phyloP scores from a whole-genome alignment of 192 early-diverging fungal species.

The Diversispora eburnea region DNA sequence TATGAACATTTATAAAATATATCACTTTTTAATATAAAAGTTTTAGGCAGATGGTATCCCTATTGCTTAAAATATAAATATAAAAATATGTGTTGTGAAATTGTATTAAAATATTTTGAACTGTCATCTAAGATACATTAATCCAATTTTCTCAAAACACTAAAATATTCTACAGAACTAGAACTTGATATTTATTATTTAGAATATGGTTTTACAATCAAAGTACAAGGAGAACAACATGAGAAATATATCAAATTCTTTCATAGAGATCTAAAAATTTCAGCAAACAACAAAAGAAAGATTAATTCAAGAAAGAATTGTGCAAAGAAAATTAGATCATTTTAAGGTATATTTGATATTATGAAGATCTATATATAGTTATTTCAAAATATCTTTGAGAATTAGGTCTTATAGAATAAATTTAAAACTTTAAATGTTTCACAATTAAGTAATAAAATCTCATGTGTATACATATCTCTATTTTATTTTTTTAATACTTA shows the following conservation, averaged over 20 bases:
- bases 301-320: slow-evolving; percentile 1
- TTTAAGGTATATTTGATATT: slow-evolving; percentile 16
- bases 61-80: too few species aligned
- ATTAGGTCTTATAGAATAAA: slow-evolving; percentile 21
- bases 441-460: slow-evolving; percentile 18
- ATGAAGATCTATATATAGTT: slow-evolving; percentile 14
- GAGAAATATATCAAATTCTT: slow-evolving; percentile 12
- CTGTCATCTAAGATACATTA: too few species aligned
- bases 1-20: too few species aligned
- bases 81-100: too few species aligned
- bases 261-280: slow-evolving; percentile 17
- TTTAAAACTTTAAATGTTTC: slow-evolving; percentile 15
- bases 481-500: slow-evolving; percentile 7
- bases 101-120: too few species aligned
- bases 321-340: slow-evolving; percentile 13
- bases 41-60: too few species aligned
- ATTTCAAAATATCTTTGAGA: slow-evolving; percentile 14
- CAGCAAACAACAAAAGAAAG: background rate
- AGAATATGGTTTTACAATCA: slow-evolving; percentile 4
- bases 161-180: too few species aligned
- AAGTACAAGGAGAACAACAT: slow-evolving; percentile 1
- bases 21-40: too few species aligned
- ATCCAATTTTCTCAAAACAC: too few species aligned
- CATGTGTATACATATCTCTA: slow-evolving; percentile 14
- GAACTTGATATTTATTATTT: too few species aligned